phyloP scores from a whole-genome alignment of 2,329 filamentous ascomycete species.

The Penicillium sp. region DNA sequence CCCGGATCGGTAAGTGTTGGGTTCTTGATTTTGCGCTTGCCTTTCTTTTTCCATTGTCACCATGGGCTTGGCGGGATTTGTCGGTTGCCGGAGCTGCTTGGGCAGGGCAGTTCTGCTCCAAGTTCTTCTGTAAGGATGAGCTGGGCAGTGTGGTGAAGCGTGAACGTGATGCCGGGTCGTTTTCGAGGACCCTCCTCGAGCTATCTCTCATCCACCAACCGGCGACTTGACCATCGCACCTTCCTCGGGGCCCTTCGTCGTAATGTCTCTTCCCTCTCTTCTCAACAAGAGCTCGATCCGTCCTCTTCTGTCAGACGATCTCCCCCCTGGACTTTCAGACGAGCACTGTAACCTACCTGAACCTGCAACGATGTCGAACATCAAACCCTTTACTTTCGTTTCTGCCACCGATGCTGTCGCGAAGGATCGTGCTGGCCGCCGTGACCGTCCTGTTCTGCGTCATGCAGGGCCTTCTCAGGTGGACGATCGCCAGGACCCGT shows the following conservation, averaged over 20 bases:
- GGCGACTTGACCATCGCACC: neutral
- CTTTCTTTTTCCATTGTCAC: neutral
- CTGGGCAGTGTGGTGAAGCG: neutral
- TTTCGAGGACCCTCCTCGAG: neutral
- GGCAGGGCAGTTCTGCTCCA: neutral
- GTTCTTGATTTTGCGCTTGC: conserved; percentile 1
- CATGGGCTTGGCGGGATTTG: neutral
- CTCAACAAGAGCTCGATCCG: neutral
- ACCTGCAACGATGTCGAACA: neutral
- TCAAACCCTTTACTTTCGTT: neutral
- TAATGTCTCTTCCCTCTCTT: neutral
- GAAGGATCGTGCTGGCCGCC: conserved; percentile 15
- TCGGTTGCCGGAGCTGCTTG: neutral
- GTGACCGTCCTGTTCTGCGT: conserved; percentile 2
- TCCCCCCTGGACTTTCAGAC: neutral
- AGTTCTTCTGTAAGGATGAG: neutral
- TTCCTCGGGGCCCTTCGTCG: neutral
- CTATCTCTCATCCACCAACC: neutral
- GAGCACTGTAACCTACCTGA: neutral
- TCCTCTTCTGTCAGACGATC: neutral
- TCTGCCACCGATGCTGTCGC: conserved; percentile 16
- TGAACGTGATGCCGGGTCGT: neutral
- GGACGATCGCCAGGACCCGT: conserved; percentile 18
- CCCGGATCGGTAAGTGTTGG: conserved; percentile 40
- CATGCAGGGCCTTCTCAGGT: neutral